Evolutionary conservation across 129 eudicot genomes (phyloP).

Genomic region (Ambrosia artemisiifolia): DNA sequence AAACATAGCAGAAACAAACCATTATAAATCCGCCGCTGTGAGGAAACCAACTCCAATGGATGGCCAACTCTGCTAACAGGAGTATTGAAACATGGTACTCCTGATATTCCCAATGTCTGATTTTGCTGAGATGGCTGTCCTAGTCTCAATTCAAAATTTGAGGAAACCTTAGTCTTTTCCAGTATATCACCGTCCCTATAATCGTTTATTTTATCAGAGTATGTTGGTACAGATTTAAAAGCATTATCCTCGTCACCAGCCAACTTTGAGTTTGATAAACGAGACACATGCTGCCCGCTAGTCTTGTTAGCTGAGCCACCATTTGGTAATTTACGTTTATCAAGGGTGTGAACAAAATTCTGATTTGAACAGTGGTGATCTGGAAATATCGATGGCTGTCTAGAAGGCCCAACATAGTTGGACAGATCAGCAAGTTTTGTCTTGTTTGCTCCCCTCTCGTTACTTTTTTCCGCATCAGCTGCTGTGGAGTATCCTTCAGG

Average conservation of each 20-base stretch:
- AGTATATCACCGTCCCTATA: slow-evolving; percentile 23
- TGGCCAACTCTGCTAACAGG: slow-evolving; percentile 20
- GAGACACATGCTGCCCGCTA: slow-evolving; percentile 20
- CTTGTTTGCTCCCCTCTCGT: slow-evolving; percentile 20
- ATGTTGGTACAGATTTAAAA: slow-evolving; percentile 28
- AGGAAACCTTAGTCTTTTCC: slow-evolving; percentile 35
- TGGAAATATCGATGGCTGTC: slow-evolving; percentile 26
- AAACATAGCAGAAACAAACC: slow-evolving; percentile 36
- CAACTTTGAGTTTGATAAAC: slow-evolving; percentile 31
- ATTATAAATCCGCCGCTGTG: slow-evolving; percentile 36
- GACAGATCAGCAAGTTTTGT: slow-evolving; percentile 28
- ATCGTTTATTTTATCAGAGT: slow-evolving; percentile 24
- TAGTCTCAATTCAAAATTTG: slow-evolving; percentile 65
- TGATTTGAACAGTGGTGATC: slow-evolving; percentile 14
- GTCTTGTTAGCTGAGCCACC: slow-evolving; percentile 20
- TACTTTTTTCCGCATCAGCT: slow-evolving; percentile 33
- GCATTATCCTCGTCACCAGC: slow-evolving; percentile 30
- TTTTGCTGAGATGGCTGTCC: slow-evolving; percentile 69
- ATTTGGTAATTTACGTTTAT: slow-evolving; percentile 17
- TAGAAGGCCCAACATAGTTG: slow-evolving; percentile 33
- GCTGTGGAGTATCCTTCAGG: slow-evolving; percentile 56
- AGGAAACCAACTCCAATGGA: slow-evolving; percentile 24
- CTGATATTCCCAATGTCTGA: slow-evolving; percentile 31
- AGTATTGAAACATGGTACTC: slow-evolving; percentile 24
- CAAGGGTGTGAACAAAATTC: slow-evolving; percentile 24